Percentiles rank a stretch among this genome's conserved stretches.
Conservation (phyloP, 805 yeast species). For the Wickerhamiella alocasiicola region DNA sequence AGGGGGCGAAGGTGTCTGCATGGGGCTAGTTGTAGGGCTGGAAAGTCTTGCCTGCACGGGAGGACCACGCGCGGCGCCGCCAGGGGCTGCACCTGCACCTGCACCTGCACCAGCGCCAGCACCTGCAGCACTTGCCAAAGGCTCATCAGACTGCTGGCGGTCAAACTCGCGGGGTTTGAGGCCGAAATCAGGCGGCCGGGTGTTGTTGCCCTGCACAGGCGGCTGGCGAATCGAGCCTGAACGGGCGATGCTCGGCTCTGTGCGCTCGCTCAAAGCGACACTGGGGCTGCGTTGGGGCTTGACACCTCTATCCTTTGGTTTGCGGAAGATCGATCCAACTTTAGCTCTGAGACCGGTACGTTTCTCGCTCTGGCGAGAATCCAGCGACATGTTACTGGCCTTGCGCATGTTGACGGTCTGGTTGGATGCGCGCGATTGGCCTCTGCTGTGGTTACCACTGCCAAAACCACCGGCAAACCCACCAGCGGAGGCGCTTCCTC, state of each 20-base stretch:
- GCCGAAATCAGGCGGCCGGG: slow-evolving; percentile 19
- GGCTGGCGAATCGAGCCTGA: not conserved
- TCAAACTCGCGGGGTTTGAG: slow-evolving; percentile 2
- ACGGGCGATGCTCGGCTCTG: slow-evolving; percentile 10
- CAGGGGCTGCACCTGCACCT: not conserved
- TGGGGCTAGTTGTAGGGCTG: not conserved
- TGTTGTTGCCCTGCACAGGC: slow-evolving; percentile 8
- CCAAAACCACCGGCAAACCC: too few species aligned
- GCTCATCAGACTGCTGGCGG: not conserved
- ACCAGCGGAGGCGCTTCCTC: too few species aligned
- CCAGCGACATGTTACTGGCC: slow-evolving; percentile 15
- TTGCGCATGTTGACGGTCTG: slow-evolving; percentile 13
- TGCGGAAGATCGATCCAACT: slow-evolving; percentile 29
- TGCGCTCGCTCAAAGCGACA: slow-evolving; percentile 1
- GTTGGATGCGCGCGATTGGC: not conserved
- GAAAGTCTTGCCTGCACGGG: not conserved
- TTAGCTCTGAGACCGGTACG: slow-evolving; percentile 23
- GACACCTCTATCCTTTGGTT: slow-evolving; percentile 18
- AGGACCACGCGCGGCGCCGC: not conserved
- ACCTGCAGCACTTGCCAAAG: not conserved
- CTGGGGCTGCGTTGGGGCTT: slow-evolving; percentile 11
- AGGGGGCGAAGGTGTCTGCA: not conserved
- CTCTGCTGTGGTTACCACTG: not conserved
- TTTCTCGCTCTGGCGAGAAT: slow-evolving; percentile 10
- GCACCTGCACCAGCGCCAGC: not conserved